Conservation (phyloP, 768 basidiomycete genomes). For the Macrocybe gigantea region DNA sequence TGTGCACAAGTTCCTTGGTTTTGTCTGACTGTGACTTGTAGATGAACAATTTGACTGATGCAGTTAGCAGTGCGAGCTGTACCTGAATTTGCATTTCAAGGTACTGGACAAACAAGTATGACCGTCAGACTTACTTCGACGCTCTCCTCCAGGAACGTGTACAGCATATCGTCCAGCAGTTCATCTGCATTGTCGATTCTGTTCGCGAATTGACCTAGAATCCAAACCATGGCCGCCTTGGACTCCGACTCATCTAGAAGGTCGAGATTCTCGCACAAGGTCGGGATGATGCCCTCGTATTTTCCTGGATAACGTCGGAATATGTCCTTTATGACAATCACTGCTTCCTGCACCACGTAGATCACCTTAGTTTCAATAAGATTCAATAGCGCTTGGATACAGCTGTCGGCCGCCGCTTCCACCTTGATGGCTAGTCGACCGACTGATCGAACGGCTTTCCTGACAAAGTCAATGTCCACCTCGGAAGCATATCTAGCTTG, state of each 20-base stretch:
- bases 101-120: neutral
- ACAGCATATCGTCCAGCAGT: conserved; percentile 85
- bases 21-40: conserved; percentile 80
- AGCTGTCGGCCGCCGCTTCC: conserved; percentile 78
- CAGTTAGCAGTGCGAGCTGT: conserved; percentile 90
- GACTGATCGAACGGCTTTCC: conserved; percentile 96
- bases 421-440: conserved; percentile 99
- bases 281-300: conserved; percentile 95
- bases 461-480: conserved; percentile 96
- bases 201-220: conserved; percentile 93
- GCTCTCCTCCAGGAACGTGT: conserved; percentile 89
- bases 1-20: conserved; percentile 86
- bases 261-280: conserved; percentile 88
- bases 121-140: conserved; percentile 61
- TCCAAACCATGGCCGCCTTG: conserved; percentile 98
- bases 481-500: conserved; percentile 85
- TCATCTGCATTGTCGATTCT: conserved; percentile 95
- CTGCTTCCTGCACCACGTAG: conserved; percentile 96
- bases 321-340: conserved; percentile 97
- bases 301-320: conserved; percentile 95
- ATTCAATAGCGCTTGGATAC: conserved; percentile 79
- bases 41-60: conserved; percentile 93
- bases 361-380: conserved; percentile 91
- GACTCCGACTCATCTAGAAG: conserved; percentile 92
- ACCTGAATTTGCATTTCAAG: conserved; percentile 48